Percentiles rank a stretch among this genome's conserved stretches.
Conservation (phyloP, 441 rosid species). For the Isatis lusitanica region DNA sequence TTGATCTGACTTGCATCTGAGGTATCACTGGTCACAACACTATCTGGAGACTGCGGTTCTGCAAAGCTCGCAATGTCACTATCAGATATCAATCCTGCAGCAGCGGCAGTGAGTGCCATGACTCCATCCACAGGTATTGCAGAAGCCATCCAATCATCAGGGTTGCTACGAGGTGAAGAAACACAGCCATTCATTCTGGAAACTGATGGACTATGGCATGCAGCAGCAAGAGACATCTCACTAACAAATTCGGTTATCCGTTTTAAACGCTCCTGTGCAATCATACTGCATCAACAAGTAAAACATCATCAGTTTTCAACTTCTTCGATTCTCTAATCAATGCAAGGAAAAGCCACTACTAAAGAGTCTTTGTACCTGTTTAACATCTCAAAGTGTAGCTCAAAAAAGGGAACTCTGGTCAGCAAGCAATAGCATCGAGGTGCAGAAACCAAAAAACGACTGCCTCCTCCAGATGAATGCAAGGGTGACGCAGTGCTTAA, state of each 20-base stretch:
- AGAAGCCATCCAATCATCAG: conserved; percentile 58
- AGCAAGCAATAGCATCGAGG: conserved; percentile 98
- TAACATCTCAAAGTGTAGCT: conserved; percentile 91
- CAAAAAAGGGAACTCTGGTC: conserved; percentile 93
- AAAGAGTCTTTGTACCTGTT: conserved; percentile 64
- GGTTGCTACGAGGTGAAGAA: conserved; percentile 44
- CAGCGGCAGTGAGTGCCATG: conserved; percentile 76
- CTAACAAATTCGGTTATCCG: conserved; percentile 78
- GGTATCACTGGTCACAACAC: conserved; percentile 63
- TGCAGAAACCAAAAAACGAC: conserved; percentile 87
- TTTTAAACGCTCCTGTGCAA: conserved; percentile 95
- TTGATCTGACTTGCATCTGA: conserved; percentile 65
- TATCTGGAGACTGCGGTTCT: conserved; percentile 70
- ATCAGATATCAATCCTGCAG: conserved; percentile 71
- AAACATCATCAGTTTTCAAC: conserved; percentile 24
- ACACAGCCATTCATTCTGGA: conserved; percentile 44
- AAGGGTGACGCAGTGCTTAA: conserved; percentile 61
- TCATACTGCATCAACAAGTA: conserved; percentile 70
- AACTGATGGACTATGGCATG: conserved; percentile 43
- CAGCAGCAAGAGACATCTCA: conserved; percentile 63
- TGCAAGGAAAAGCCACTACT: conserved; percentile 17
- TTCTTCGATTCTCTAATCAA: conserved; percentile 11
- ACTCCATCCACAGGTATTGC: conserved; percentile 84
- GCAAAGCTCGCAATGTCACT: conserved; percentile 56
- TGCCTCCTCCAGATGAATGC: conserved; percentile 57